Conservation (phyloP, 257 asterid genomes). For the Solanum dulcamara region DNA sequence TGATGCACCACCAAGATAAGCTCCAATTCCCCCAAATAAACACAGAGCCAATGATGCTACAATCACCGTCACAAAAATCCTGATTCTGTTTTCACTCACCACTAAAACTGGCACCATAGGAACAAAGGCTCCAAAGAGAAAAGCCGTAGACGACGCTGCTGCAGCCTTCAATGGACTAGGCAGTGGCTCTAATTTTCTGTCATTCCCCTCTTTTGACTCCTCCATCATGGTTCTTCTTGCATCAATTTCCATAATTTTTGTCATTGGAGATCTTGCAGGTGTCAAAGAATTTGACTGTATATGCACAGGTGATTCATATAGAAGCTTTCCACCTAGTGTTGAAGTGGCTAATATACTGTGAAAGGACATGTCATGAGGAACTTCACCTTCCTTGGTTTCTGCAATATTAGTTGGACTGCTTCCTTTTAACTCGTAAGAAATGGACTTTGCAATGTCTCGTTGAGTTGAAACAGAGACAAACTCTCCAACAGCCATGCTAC, state of each 20-base stretch:
- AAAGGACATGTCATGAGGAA: neutral
- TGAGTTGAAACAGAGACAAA: constrained; percentile 56
- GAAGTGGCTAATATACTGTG: neutral
- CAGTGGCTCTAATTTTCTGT: neutral
- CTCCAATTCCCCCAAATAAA: constrained; percentile 39
- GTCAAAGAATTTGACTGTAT: neutral
- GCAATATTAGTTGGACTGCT: neutral
- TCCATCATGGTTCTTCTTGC: neutral
- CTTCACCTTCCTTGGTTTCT: neutral
- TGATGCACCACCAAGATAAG: constrained; percentile 44
- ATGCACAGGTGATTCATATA: neutral
- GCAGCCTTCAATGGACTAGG: constrained; percentile 48
- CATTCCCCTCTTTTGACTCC: neutral
- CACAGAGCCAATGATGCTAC: constrained; percentile 26
- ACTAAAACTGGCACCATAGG: constrained; percentile 33
- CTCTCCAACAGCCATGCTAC: constrained; percentile 68
- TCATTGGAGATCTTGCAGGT: constrained; percentile 24
- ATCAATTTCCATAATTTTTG: constrained; percentile 15
- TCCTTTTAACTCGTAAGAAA: neutral
- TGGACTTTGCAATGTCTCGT: constrained; percentile 31
- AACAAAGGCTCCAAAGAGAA: constrained; percentile 37
- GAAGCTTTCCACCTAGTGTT: neutral
- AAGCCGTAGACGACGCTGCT: constrained; percentile 37
- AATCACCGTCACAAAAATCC: constrained; percentile 22
- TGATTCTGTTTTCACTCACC: constrained; percentile 1